Percentiles rank a stretch among this genome's conserved stretches.
Evolutionary conservation across 768 basidiomycete genomes (phyloP).

Genomic region (Mrakia gelida): DNA sequence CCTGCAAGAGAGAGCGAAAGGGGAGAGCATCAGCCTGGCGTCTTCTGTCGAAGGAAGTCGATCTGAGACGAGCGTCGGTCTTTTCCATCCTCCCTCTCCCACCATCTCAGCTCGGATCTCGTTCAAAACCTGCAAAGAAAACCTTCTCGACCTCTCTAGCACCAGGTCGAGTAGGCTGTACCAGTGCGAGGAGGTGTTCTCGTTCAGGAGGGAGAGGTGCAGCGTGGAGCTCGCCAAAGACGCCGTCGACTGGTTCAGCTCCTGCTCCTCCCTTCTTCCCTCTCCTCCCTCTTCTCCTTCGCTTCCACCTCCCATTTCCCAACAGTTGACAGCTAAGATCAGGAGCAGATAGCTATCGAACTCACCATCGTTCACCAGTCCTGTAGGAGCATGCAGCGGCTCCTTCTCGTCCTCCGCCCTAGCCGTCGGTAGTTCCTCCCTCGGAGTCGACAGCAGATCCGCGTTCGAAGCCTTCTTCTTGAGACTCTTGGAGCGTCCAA

Average conservation of each 20-base stretch:
- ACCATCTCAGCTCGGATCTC: not conserved
- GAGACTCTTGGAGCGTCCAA: not conserved
- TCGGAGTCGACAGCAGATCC: not conserved
- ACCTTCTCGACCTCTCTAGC: no score
- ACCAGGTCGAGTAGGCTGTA: no score
- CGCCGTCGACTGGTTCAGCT: not conserved
- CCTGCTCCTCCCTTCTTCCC: not conserved
- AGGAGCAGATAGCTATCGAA: no score
- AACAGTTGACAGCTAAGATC: not conserved
- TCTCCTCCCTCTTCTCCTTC: not conserved
- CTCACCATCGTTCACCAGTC: conserved; percentile 15
- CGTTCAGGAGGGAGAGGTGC: no score
- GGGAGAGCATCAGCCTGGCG: not conserved
- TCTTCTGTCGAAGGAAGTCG: not conserved
- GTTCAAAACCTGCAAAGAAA: no score
- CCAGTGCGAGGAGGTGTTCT: no score
- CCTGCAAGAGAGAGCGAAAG: conserved; percentile 27
- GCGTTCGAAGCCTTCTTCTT: not conserved
- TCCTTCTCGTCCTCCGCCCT: not conserved
- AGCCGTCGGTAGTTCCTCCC: not conserved
- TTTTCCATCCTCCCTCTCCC: not conserved
- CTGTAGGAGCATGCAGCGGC: not conserved
- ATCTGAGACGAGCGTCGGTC: not conserved
- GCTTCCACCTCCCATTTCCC: not conserved
- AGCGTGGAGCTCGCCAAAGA: no score